Conservation (phyloP, 768 basidiomycete genomes). For the Sarcomyxa edulis region DNA sequence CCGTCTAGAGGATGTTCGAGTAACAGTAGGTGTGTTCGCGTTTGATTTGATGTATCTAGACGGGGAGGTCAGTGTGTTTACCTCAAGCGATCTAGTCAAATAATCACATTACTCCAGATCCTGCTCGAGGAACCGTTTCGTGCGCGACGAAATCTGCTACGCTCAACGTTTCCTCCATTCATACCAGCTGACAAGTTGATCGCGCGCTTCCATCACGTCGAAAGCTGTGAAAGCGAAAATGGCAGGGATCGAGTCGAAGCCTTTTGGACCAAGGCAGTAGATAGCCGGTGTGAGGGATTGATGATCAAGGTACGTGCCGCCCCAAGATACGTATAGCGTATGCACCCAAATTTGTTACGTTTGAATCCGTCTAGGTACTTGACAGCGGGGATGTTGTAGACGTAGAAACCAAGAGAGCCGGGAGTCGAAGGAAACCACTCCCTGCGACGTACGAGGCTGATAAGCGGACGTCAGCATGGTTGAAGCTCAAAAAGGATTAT, state of each 20-base stretch:
- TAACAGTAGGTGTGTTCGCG: slow-evolving; percentile 77
- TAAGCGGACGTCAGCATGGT: slow-evolving; percentile 81
- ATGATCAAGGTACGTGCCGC: slow-evolving; percentile 75
- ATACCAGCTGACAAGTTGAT: slow-evolving; percentile 32
- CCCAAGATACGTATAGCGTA: too few relatives aligned
- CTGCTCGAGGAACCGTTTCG: slow-evolving; percentile 69
- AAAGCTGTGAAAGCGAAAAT: slow-evolving; percentile 59
- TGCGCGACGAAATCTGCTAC: slow-evolving; percentile 60
- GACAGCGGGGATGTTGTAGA: slow-evolving; percentile 38
- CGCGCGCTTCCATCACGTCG: slow-evolving; percentile 72
- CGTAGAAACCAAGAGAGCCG: slow-evolving; percentile 36
- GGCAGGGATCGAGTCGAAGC: slow-evolving; percentile 60
- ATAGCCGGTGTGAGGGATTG: slow-evolving; percentile 83
- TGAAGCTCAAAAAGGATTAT: slow-evolving; percentile 93
- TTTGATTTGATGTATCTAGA: slow-evolving; percentile 91
- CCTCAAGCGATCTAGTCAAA: slow-evolving; percentile 2
- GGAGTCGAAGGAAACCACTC: slow-evolving; percentile 67
- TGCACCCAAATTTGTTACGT: too few relatives aligned
- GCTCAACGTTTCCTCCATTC: slow-evolving; percentile 53
- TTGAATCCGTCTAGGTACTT: slow-evolving; percentile 63
- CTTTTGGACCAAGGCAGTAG: slow-evolving; percentile 74
- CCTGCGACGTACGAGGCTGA: slow-evolving; percentile 85
- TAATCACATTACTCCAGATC: slow-evolving; percentile 37
- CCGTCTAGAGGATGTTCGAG: slow-evolving; percentile 62
- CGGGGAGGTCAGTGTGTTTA: slow-evolving; percentile 60